Percentiles rank a stretch among this genome's conserved stretches.
Conservation (phyloP, 108 stramenopile species). For the Aurantiochytrium sp. region DNA sequence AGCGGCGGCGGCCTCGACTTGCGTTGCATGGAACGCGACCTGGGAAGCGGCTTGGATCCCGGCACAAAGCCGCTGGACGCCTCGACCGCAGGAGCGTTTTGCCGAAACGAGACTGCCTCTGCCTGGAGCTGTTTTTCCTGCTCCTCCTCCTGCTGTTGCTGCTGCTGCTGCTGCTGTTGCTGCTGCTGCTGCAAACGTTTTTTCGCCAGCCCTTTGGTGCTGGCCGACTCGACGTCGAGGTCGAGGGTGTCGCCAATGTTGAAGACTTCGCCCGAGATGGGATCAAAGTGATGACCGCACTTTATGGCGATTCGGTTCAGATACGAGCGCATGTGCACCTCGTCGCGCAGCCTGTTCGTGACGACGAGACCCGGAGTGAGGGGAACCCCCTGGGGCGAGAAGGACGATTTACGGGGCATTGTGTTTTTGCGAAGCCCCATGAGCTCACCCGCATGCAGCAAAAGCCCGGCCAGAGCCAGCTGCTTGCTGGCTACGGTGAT, state of each 20-base stretch:
- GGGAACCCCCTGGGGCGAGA: neutral
- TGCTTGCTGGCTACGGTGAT: neutral
- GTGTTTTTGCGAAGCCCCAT: neutral
- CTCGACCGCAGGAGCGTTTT: too few species aligned
- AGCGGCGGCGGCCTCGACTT: neutral
- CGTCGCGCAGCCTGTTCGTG: neutral
- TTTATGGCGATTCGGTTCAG: neutral
- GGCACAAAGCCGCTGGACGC: too few species aligned
- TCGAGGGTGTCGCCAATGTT: neutral
- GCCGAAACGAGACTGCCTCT: too few species aligned
- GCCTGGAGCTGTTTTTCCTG: too few species aligned
- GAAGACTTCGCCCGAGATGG: neutral
- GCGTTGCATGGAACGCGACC: neutral
- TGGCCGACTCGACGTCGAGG: neutral
- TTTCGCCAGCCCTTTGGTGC: neutral
- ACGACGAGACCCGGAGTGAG: neutral
- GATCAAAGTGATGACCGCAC: neutral
- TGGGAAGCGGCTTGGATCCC: neutral
- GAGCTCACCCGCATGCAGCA: neutral
- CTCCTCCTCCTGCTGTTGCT: neutral
- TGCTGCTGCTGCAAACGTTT: neutral
- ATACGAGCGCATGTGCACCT: conserved; percentile 9
- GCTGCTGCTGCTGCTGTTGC: neutral
- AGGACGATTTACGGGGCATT: neutral
- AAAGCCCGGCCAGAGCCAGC: neutral